Base-by-base conservation (phyloP, 305 asterid species). In the Striga hermonthica region DNA sequence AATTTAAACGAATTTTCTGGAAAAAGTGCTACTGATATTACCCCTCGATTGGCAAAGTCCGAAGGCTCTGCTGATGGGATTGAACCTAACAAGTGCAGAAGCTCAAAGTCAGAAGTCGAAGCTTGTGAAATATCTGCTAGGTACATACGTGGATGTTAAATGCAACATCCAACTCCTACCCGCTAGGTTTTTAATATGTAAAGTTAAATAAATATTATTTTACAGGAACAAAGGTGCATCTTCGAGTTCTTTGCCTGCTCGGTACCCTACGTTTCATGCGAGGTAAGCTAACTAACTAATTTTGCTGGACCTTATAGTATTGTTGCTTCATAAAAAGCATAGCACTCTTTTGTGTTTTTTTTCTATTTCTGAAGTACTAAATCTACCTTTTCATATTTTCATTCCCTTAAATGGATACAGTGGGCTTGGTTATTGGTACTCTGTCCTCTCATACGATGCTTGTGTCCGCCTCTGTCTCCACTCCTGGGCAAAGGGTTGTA, bases 401-500 rank as follows among this genome's bases (percentile, higher is more conserved):
- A 34, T 59, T 28, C 1, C 68, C 52, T 54, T 60, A 64, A 45
- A 48, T 73, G 68, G 64, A 61, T 82, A 58, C 84, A 93, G 99
- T 76, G 96, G 87, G 77, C 83, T 86, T 9, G 99, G 97, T 43
- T 75, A 88, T 62, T 93, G 99, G 99, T 83, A 80, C 53, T 75
- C 79, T 60, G 86, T 90, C 60, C 77, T 88, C 55, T 82, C 99
- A 5, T 93, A 93, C 47, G 99, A 93, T 69, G 97, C 99, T 38
- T 90, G 96, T 55, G 88, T 88, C 48, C 85, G 99, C 53, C 86
- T 93, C 13, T 93, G 99, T 75, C 96, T 93, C 70, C 94, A 86
- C 58, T 82, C 96, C 12, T 90, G 97, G 97, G 95, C 95, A 31
- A 84, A 78, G 74, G 95, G 88, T 57, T 82, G 86, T 78, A 65